These are phyloP conservation scores for Pulchroboletus neoregius DNA, from an alignment of 1,284 basidiomycete genomes.

Conservation along the genomic window DNA sequence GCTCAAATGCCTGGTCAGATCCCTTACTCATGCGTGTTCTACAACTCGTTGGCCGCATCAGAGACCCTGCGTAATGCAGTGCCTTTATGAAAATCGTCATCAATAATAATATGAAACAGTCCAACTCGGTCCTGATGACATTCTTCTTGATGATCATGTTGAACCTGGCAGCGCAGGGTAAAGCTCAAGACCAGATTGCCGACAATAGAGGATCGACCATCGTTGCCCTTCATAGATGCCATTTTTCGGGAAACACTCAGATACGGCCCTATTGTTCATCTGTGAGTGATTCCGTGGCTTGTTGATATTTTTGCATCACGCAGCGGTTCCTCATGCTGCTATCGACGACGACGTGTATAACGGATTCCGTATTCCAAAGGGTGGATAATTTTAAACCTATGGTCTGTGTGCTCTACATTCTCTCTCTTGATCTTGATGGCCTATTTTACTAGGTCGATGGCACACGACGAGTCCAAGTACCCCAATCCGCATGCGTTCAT, in stretches of 20 bases:
- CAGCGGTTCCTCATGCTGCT: conserved; percentile 12
- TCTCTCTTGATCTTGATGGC: background rate
- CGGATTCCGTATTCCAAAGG: conserved; percentile 14
- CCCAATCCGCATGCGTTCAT: conserved; percentile 6
- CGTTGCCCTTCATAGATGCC: conserved; percentile 33
- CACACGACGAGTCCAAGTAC: conserved; percentile 8
- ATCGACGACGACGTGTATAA: conserved; percentile 13
- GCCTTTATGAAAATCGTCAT: background rate
- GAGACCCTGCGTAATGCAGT: background rate
- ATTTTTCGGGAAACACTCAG: conserved; percentile 28
- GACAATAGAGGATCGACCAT: conserved; percentile 27
- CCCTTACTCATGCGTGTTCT: background rate
- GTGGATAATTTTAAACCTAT: conserved; percentile 10
- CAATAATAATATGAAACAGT: background rate
- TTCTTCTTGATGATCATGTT: conserved; percentile 37
- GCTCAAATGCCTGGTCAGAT: background rate
- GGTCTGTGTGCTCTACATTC: background rate
- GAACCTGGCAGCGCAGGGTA: conserved; percentile 31
- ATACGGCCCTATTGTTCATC: conserved; percentile 7
- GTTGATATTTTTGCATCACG: background rate
- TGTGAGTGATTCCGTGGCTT: conserved; percentile 3
- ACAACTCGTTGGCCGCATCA: background rate
- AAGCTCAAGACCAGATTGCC: conserved; percentile 34
- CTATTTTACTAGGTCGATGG: conserved; percentile 8
- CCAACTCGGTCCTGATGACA: conserved; percentile 13